Percentiles rank a stretch among this genome's conserved stretches.
Evolutionary conservation across 257 asterid genomes (phyloP).

Genomic region (Nicotiana benthamiana): DNA sequence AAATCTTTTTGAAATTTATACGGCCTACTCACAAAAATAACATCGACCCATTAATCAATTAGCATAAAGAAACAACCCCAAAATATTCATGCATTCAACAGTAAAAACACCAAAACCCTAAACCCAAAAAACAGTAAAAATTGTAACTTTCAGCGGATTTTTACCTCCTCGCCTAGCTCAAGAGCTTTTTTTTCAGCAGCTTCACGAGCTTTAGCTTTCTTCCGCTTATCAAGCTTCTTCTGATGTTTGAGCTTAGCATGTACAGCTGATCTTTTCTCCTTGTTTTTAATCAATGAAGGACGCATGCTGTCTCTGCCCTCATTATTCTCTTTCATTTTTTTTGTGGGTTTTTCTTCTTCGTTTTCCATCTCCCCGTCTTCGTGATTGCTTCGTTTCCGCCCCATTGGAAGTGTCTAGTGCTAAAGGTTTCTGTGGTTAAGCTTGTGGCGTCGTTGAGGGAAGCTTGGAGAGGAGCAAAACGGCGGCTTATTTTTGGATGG

Average conservation of each 20-base stretch:
- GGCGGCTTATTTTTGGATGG: not conserved
- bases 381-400: slow-evolving; percentile 3
- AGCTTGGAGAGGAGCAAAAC: not conserved
- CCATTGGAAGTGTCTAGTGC: not conserved
- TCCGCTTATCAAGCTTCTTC: slow-evolving; percentile 66
- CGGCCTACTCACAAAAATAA: not conserved
- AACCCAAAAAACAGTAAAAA: not conserved
- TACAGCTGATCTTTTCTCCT: slow-evolving; percentile 68
- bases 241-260: slow-evolving; percentile 75
- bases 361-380: not conserved
- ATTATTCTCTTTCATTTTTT: slow-evolving; percentile 19
- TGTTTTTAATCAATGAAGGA: slow-evolving; percentile 75
- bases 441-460: not conserved
- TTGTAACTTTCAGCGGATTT: not conserved
- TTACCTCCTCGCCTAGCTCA: slow-evolving; percentile 83
- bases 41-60: not conserved
- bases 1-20: not conserved
- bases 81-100: not conserved
- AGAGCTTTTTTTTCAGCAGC: slow-evolving; percentile 73
- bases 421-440: not conserved
- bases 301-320: slow-evolving; percentile 33
- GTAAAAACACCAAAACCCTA: too few species aligned
- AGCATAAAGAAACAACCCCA: not conserved
- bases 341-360: not conserved
- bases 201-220: slow-evolving; percentile 60